A percentile compares a stretch with the other conserved stretches of the same genome.
Evolutionary conservation across 1,284 basidiomycete genomes (phyloP).

Genomic region (Cutaneotrichosporon cutaneum): DNA sequence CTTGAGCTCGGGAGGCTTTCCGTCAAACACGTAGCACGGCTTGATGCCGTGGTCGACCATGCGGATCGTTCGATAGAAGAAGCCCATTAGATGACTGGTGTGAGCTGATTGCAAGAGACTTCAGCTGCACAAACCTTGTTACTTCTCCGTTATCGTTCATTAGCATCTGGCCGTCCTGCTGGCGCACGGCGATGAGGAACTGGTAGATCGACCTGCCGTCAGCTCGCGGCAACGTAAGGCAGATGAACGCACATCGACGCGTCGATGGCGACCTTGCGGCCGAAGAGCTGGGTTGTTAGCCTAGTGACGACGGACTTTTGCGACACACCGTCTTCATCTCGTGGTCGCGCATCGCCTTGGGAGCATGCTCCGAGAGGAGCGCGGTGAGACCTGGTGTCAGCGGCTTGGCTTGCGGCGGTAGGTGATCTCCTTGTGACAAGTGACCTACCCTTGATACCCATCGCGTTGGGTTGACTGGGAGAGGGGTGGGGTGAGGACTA

Average conservation of each 20-base stretch:
- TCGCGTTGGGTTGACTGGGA: slow-evolving; percentile 3
- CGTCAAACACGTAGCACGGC: slow-evolving; percentile 97
- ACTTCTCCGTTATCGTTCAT: slow-evolving; percentile 96
- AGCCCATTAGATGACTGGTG: slow-evolving; percentile 88
- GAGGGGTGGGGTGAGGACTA: background rate
- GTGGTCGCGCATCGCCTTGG: slow-evolving; percentile 80
- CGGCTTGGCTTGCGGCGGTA: too few species aligned
- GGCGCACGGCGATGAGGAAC: slow-evolving; percentile 95
- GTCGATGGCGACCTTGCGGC: slow-evolving; percentile 97
- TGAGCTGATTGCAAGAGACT: slow-evolving; percentile 11
- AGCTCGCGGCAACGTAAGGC: slow-evolving; percentile 11
- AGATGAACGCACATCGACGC: slow-evolving; percentile 74
- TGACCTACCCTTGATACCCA: slow-evolving; percentile 47
- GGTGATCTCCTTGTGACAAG: too few species aligned
- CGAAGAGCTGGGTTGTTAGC: slow-evolving; percentile 64
- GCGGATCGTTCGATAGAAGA: slow-evolving; percentile 95
- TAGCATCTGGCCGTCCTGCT: slow-evolving; percentile 93
- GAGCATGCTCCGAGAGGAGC: slow-evolving; percentile 84
- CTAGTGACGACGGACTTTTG: background rate
- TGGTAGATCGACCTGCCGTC: slow-evolving; percentile 60
- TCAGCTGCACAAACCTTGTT: slow-evolving; percentile 61
- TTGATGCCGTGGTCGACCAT: slow-evolving; percentile 99
- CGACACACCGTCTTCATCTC: slow-evolving; percentile 76
- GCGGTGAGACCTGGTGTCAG: slow-evolving; percentile 69
- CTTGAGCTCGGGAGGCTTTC: slow-evolving; percentile 96